Percentiles rank a stretch among this genome's conserved stretches.
These are phyloP conservation scores for Amanita polypyramis DNA, from an alignment of 768 basidiomycete genomes.

Conservation along the genomic window DNA sequence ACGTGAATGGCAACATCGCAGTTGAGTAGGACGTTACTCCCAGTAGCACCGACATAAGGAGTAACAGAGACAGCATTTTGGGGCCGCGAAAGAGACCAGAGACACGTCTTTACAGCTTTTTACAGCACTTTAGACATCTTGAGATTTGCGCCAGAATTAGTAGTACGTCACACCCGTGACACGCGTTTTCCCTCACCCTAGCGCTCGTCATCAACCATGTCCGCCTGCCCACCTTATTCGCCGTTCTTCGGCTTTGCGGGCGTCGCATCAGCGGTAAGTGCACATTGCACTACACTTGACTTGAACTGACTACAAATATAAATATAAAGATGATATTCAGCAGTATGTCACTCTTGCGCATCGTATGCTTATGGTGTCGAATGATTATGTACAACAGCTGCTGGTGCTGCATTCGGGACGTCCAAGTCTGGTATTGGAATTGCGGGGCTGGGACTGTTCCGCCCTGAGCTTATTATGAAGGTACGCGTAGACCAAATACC, in stretches of 20 bases:
- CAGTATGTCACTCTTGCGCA: conserved; percentile 42
- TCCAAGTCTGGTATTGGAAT: conserved; percentile 97
- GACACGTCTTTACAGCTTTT: no score
- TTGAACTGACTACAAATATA: neutral
- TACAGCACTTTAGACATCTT: neutral
- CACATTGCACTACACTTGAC: neutral
- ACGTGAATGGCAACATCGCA: conserved; percentile 68
- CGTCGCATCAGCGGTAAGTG: conserved; percentile 81
- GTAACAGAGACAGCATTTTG: conserved; percentile 28
- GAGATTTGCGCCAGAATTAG: neutral
- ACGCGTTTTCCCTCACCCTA: neutral
- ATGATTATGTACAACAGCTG: conserved; percentile 34
- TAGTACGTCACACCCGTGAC: neutral
- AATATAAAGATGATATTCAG: conserved; percentile 80
- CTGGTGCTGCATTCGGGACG: conserved; percentile 94
- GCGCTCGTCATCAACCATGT: conserved; percentile 39
- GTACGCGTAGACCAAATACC: conserved; percentile 27
- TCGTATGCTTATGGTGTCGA: conserved; percentile 1
- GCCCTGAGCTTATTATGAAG: conserved; percentile 98
- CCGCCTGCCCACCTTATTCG: conserved; percentile 83
- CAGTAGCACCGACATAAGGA: conserved; percentile 50
- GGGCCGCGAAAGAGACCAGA: neutral
- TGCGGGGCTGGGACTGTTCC: conserved; percentile 86
- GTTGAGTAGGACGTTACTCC: conserved; percentile 54
- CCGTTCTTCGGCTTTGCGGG: conserved; percentile 98